Evolutionary conservation across 2,329 filamentous ascomycete genomes (phyloP), one percentile per base, ranked within the genome.

Genomic region (Pyrenochaeta sp.): DNA sequence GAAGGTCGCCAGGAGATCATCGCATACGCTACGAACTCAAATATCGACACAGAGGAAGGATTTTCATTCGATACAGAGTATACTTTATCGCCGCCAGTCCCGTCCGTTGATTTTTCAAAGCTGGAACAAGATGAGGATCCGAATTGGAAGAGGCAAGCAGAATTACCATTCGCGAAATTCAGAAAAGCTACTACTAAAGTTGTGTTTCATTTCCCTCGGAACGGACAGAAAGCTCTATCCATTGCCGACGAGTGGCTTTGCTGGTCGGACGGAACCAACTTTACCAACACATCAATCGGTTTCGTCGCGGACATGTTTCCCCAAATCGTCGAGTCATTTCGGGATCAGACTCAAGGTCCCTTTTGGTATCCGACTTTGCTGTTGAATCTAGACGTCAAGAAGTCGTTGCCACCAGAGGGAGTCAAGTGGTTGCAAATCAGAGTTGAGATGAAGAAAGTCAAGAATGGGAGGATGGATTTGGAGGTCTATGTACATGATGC

Each of bases 331-430:
- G 88, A 91, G 73, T 62, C 57, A 3, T 79, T 78, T 60, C 72
- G 70, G 37, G 76, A 77, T 2, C 61, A 72, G 22, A 64, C 50
- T 1, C 62, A 72, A 50, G 72, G 71, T 52, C 74, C 71, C 22
- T 87, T 86, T 66, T 93, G 90, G 91, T 92, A 91, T 72, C 91
- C 91, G 0, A 96, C 91, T 0, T 56, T 96, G 1, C 79, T 88
- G 19, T 77, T 95, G 72, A 92, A 91, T 72, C 69, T 96, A 24
- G 91, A 96, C 61, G 80, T 93, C 39, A 95, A 94, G 80, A 91
- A 90, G 72, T 75, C 83, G 6, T 73, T 96, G 44, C 90, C 91
- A 0, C 77, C 79, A 3, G 85, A 86, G 42, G 91, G 91, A 0
- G 86, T 87, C 1, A 88, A 91, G 72, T 95, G 90, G 88, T 72